phyloP scores from a whole-genome alignment of 2,329 filamentous ascomycete species.

The Corniculantispora saksenae region DNA sequence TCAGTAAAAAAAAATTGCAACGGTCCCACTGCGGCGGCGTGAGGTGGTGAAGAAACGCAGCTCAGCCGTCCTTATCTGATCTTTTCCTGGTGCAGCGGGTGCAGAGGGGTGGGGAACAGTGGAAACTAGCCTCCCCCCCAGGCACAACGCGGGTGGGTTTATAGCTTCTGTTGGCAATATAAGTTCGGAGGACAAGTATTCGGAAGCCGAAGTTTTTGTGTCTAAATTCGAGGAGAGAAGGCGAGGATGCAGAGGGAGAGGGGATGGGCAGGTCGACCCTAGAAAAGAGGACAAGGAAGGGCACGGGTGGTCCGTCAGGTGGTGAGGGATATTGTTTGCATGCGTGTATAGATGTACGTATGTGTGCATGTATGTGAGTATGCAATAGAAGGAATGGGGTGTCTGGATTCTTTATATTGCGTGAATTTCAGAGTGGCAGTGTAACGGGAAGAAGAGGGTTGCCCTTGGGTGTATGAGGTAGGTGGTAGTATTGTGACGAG shows the following conservation, averaged over 20 bases:
- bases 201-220: not conserved
- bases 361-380: not conserved
- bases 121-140: not conserved
- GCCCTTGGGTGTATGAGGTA: not conserved
- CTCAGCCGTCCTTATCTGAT: constrained; percentile 13
- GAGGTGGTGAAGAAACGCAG: constrained; percentile 1
- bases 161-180: not conserved
- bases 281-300: not conserved
- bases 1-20: not conserved
- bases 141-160: not conserved
- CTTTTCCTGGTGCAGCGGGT: constrained; percentile 3
- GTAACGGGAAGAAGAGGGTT: not conserved
- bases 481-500: too few relatives aligned
- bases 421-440: constrained; percentile 1
- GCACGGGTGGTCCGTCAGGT: not conserved
- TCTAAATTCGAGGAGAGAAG: not conserved
- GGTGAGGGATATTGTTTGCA: not conserved
- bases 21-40: not conserved
- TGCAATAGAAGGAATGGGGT: not conserved
- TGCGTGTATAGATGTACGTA: not conserved
- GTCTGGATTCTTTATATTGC: not conserved
- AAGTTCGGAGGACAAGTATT: not conserved
- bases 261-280: constrained; percentile 15
- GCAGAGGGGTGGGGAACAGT: constrained; percentile 9
- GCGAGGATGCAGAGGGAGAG: not conserved